Percentiles rank a stretch among this genome's conserved stretches.
phyloP scores from a whole-genome alignment of 345 rosid genomes.

The Gynandropsis gynandra region DNA sequence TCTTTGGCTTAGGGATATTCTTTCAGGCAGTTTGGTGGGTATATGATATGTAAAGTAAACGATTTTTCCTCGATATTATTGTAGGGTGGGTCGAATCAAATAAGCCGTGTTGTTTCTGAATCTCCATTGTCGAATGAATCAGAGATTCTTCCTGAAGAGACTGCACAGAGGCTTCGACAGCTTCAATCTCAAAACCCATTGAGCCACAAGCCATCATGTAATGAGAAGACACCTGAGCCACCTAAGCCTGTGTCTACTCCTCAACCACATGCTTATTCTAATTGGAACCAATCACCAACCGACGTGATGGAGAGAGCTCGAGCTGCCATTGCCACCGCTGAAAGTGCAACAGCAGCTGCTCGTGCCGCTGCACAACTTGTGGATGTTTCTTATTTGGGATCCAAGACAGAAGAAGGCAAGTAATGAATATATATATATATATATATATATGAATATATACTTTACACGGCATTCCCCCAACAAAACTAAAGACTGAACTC shows the following conservation, averaged over 20 bases:
- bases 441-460: no score
- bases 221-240: background rate
- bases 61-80: background rate
- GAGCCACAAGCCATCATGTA: conserved; percentile 15
- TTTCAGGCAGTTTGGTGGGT: no score
- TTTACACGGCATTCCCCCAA: no score
- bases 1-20: no score
- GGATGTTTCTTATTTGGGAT: conserved; percentile 38
- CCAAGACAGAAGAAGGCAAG: conserved; percentile 32
- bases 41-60: no score
- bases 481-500: no score
- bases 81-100: conserved; percentile 69
- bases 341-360: conserved; percentile 73
- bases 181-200: conserved; percentile 27
- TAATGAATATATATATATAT: conserved; percentile 23
- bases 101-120: conserved; percentile 30
- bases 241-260: conserved; percentile 16
- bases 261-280: conserved; percentile 15
- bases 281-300: conserved; percentile 24
- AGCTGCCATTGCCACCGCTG: conserved; percentile 78
- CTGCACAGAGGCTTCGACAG: conserved; percentile 28
- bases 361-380: conserved; percentile 82
- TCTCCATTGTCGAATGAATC: conserved; percentile 36
- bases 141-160: conserved; percentile 20
- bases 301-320: conserved; percentile 74